These are phyloP conservation scores for Colletotrichum magnum DNA, from an alignment of 2,329 filamentous ascomycete species.

Conservation along the genomic window DNA sequence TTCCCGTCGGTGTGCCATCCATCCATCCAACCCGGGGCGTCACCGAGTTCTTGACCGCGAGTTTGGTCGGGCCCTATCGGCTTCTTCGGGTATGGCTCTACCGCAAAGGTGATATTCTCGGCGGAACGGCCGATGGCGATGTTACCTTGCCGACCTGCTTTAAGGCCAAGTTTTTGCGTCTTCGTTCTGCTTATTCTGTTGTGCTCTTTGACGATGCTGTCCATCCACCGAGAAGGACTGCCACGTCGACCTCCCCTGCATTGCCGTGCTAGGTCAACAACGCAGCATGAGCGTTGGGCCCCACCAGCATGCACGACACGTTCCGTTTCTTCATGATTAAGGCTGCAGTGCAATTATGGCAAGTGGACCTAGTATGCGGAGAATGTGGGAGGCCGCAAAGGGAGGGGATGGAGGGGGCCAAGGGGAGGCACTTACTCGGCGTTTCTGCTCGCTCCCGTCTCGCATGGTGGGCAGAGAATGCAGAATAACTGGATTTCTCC, in stretches of 20 bases:
- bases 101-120: constrained; percentile 88
- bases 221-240: constrained; percentile 82
- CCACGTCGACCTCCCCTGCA: constrained; percentile 83
- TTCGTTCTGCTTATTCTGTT: constrained; percentile 79
- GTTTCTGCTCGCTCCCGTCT: constrained; percentile 66
- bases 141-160: constrained; percentile 89
- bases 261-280: constrained; percentile 8
- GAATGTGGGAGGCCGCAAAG: neutral
- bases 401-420: neutral
- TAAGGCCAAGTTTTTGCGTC: constrained; percentile 86
- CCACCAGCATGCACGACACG: constrained; percentile 21
- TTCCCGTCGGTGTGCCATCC: constrained; percentile 90
- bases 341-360: constrained; percentile 7
- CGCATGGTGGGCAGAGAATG: constrained; percentile 79
- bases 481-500: constrained; percentile 72
- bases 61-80: constrained; percentile 77
- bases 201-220: constrained; percentile 79
- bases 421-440: constrained; percentile 60
- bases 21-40: constrained; percentile 86
- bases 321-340: constrained; percentile 27
- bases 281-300: constrained; percentile 18
- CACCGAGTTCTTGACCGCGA: constrained; percentile 90
- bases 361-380: constrained; percentile 9
- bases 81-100: constrained; percentile 75
- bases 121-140: constrained; percentile 96